These are phyloP conservation scores for Diutina scorzettiae DNA, from an alignment of 1,139 yeast species.

Conservation along the genomic window DNA sequence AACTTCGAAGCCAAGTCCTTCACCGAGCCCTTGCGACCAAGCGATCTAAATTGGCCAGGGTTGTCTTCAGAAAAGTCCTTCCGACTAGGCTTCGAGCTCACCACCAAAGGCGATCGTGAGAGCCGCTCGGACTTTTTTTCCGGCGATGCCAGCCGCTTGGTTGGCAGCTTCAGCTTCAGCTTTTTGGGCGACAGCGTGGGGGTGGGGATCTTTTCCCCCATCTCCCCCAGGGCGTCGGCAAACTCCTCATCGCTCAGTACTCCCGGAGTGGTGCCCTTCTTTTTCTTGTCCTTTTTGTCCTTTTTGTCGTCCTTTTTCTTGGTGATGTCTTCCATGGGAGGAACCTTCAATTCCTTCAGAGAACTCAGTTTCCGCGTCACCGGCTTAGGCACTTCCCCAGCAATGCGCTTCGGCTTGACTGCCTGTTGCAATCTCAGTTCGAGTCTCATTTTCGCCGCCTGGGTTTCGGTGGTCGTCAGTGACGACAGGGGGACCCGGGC, in stretches of 20 bases:
- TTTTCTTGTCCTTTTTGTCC: constrained; percentile 4
- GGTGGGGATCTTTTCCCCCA: background rate
- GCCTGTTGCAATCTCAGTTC: constrained; percentile 4
- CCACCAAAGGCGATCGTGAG: constrained; percentile 9
- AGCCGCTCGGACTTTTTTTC: constrained; percentile 19
- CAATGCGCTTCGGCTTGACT: constrained; percentile 4
- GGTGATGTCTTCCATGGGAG: background rate
- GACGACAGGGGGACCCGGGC: background rate
- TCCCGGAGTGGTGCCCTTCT: background rate
- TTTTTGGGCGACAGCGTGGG: background rate
- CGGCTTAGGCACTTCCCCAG: background rate
- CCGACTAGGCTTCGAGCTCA: constrained; percentile 20
- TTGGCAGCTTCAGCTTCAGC: constrained; percentile 8
- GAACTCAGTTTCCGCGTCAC: background rate
- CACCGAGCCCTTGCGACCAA: constrained; percentile 24
- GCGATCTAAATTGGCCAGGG: constrained; percentile 21
- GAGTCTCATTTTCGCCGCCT: background rate
- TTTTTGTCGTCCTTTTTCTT: too few species aligned
- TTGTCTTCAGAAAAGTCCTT: constrained; percentile 19
- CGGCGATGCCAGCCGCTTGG: constrained; percentile 29
- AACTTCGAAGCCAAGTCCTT: constrained; percentile 23
- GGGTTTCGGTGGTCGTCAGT: background rate
- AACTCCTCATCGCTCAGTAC: constrained; percentile 3
- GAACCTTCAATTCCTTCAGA: background rate
- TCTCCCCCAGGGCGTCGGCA: constrained; percentile 3